phyloP scores from a whole-genome alignment of 208 protist species.

The Leishmania arabica region DNA sequence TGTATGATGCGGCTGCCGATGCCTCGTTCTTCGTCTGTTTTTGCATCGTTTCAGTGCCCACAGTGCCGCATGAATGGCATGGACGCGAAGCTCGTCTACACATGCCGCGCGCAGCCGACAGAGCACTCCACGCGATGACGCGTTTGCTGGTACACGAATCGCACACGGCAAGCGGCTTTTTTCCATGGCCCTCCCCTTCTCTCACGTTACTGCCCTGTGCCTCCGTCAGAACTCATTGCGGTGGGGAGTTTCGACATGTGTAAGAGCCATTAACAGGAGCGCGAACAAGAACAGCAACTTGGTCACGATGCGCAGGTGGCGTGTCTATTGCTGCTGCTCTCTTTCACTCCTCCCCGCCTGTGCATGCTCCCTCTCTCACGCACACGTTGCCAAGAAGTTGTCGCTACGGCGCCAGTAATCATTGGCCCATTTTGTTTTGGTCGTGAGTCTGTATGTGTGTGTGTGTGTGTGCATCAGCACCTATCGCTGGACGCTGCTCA shows the following conservation, averaged over 20 bases:
- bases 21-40: slow-evolving; percentile 52
- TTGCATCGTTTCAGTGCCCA: slow-evolving; percentile 76
- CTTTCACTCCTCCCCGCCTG: not conserved
- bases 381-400: not conserved
- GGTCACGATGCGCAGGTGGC: not conserved
- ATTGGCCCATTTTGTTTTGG: not conserved
- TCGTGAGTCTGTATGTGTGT: not conserved
- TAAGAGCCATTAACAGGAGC: not conserved
- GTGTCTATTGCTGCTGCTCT: not conserved
- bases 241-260: not conserved
- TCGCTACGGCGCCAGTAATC: not conserved
- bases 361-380: not conserved
- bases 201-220: not conserved
- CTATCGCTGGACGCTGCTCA: not conserved
- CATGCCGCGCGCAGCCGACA: slow-evolving; percentile 59
- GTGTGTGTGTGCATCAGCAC: not conserved
- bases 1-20: slow-evolving; percentile 65
- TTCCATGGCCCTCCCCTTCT: not conserved
- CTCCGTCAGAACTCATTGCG: not conserved
- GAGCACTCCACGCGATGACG: slow-evolving; percentile 79
- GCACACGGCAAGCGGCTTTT: not conserved
- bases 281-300: not conserved
- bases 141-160: not conserved
- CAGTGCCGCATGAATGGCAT: slow-evolving; percentile 77
- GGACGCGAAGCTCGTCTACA: slow-evolving; percentile 86